These are phyloP conservation scores for Auriscalpium orientale DNA, from an alignment of 768 basidiomycete genomes.

Conservation along the genomic window DNA sequence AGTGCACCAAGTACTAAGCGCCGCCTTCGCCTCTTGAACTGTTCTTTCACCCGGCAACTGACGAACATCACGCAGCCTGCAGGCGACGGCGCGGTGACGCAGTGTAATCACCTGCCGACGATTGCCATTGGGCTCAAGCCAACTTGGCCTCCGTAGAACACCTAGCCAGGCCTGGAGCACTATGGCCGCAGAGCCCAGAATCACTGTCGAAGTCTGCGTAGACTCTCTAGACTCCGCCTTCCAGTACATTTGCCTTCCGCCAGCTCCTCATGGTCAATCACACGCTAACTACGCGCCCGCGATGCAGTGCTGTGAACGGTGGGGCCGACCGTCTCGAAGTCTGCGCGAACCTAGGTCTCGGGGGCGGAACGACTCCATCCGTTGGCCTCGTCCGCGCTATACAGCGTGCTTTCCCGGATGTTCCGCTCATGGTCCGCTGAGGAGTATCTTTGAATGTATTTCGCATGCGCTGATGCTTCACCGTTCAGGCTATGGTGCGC, in stretches of 20 bases:
- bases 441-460: neutral
- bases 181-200: neutral
- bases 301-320: slow-evolving; percentile 53
- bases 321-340: slow-evolving; percentile 75
- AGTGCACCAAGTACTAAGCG: too few relatives aligned
- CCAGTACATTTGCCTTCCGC: slow-evolving; percentile 33
- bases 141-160: too few relatives aligned
- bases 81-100: too few relatives aligned
- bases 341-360: slow-evolving; percentile 59
- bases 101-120: too few relatives aligned
- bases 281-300: neutral
- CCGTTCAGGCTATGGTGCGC: slow-evolving; percentile 58
- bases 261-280: neutral
- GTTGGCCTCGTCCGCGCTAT: slow-evolving; percentile 63
- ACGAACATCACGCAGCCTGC: too few relatives aligned
- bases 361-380: slow-evolving; percentile 80
- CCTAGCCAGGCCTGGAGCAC: too few relatives aligned
- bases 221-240: slow-evolving; percentile 70
- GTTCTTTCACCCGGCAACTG: too few relatives aligned
- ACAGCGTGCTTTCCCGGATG: slow-evolving; percentile 35
- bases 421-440: slow-evolving; percentile 59
- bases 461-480: neutral
- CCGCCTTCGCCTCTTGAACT: too few relatives aligned
- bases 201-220: slow-evolving; percentile 58
- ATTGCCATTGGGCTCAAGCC: too few relatives aligned